These are phyloP conservation scores for Leishmania turanica DNA, from an alignment of 208 protist species.

Conservation along the genomic window DNA sequence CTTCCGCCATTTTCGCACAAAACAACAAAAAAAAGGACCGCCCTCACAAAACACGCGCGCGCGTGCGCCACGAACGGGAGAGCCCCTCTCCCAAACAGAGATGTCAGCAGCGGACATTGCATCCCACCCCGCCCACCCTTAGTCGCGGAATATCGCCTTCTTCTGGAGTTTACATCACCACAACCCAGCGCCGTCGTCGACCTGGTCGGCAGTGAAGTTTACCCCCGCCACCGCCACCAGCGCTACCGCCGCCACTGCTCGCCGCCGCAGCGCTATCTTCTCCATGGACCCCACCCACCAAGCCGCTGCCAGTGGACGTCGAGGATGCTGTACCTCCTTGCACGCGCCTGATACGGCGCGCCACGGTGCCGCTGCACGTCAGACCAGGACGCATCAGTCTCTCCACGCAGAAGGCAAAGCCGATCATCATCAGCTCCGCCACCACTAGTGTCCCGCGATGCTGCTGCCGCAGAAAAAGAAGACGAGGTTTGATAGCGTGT, in stretches of 20 bases:
- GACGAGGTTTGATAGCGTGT: slow-evolving; percentile 27
- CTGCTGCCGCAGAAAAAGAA: slow-evolving; percentile 12
- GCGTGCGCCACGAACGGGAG: not conserved
- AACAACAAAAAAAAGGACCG: not conserved
- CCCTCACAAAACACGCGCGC: not conserved
- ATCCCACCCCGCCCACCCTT: not conserved
- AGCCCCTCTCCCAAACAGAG: not conserved
- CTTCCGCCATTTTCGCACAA: not conserved
- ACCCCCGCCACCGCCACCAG: slow-evolving; percentile 1
- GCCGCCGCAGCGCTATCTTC: not conserved
- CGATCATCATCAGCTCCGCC: slow-evolving; percentile 28
- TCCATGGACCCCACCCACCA: not conserved
- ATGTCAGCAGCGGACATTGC: not conserved
- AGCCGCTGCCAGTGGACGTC: not conserved
- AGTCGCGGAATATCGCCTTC: not conserved
- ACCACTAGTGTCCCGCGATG: slow-evolving; percentile 26
- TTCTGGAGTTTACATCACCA: not conserved
- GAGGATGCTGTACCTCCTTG: not conserved
- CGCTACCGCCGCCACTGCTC: not conserved
- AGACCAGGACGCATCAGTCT: slow-evolving; percentile 12
- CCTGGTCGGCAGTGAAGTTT: slow-evolving; percentile 17
- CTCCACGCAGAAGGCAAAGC: slow-evolving; percentile 23
- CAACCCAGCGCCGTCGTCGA: slow-evolving; percentile 8
- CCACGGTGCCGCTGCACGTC: not conserved
- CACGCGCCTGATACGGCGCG: not conserved